Evolutionary conservation across 1,139 yeast species (phyloP).

Genomic region (Saccharomyces hybrid): DNA sequence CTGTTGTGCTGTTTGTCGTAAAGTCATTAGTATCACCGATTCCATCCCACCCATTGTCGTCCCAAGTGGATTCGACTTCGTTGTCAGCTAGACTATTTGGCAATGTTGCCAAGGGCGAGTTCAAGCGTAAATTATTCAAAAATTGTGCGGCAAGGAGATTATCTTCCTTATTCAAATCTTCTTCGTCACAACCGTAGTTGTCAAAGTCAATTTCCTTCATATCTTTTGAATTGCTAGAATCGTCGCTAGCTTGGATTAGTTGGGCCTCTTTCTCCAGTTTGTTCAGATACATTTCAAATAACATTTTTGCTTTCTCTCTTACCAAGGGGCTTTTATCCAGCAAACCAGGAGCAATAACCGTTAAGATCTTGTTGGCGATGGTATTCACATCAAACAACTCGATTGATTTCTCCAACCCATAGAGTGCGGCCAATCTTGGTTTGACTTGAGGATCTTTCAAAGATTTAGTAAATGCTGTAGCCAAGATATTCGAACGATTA

Average conservation of each 20-base stretch:
- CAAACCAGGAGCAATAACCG: slow-evolving; percentile 77
- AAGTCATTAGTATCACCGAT: not conserved
- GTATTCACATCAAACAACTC: slow-evolving; percentile 67
- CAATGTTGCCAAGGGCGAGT: not conserved
- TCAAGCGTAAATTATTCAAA: slow-evolving; percentile 22
- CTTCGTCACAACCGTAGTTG: slow-evolving; percentile 17
- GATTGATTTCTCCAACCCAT: slow-evolving; percentile 61
- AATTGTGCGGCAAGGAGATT: slow-evolving; percentile 15
- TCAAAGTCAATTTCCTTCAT: slow-evolving; percentile 23
- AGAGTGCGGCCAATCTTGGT: slow-evolving; percentile 68
- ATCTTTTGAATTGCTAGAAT: slow-evolving; percentile 32
- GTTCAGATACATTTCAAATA: slow-evolving; percentile 57
- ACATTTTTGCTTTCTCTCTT: slow-evolving; percentile 59
- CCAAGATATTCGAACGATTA: slow-evolving; percentile 57
- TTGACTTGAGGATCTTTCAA: slow-evolving; percentile 75
- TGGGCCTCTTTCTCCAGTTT: slow-evolving; percentile 60
- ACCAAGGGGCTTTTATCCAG: slow-evolving; percentile 69
- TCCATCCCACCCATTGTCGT: not conserved
- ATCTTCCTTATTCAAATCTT: slow-evolving; percentile 8
- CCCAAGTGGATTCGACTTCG: slow-evolving; percentile 1
- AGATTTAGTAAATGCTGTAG: slow-evolving; percentile 82
- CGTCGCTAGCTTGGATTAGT: slow-evolving; percentile 44
- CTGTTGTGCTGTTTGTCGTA: not conserved
- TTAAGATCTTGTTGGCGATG: slow-evolving; percentile 74
- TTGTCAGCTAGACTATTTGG: slow-evolving; percentile 2